Evolutionary conservation across 192 early-diverging fungal species (phyloP), one percentile per base, ranked within the genome.

Genomic region (Coemansia sp.): DNA sequence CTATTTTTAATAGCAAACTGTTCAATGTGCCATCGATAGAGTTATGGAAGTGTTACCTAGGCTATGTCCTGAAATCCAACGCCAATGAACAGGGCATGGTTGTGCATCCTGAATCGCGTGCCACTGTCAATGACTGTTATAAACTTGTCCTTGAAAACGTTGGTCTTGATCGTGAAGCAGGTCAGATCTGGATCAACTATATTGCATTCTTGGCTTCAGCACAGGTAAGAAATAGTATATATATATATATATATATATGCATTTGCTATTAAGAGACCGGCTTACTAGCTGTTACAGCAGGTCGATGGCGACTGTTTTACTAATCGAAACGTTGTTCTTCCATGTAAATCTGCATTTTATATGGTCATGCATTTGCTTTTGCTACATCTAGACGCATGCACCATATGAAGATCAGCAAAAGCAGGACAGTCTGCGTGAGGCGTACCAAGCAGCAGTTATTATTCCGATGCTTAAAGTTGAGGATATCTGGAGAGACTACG

Each of bases 401-500:
- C 77, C 64, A 23, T 94, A 90, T 84, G 94, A 97, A 80, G 92
- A 97, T 62, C 93, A 95, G 70, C 89, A 91, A 67, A 94, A 92
- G 67, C 90, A 91, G 87, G 93, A 93, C 49, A 72, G 77, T 30
- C 85, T 95, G 79, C 90, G 96, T 49, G 82, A 89, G 26, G 85
- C 89, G 7, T 99, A 88, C 64, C 93, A 95, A 62, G 83, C 86
- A 31, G 96, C 94, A 21, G 85, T 96, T n/a, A 79, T 86, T 33
- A 93, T 94, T 30, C 96, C 96, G 1, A 62, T 95, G 40, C 78
- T 88, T 56, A 94, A 95, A 52, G 86, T 99, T 15, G 95, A 97
- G 61, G 85, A 90, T 68, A 85, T 99, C 15, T 99, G 96, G 96
- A 95, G 94, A 58, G 89, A 95, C 40, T 97, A 97, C 75, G 96